Percentiles rank a stretch among this genome's conserved stretches.
These are phyloP conservation scores for Brassica balearica DNA, from an alignment of 441 rosid genomes.

Conservation along the genomic window DNA sequence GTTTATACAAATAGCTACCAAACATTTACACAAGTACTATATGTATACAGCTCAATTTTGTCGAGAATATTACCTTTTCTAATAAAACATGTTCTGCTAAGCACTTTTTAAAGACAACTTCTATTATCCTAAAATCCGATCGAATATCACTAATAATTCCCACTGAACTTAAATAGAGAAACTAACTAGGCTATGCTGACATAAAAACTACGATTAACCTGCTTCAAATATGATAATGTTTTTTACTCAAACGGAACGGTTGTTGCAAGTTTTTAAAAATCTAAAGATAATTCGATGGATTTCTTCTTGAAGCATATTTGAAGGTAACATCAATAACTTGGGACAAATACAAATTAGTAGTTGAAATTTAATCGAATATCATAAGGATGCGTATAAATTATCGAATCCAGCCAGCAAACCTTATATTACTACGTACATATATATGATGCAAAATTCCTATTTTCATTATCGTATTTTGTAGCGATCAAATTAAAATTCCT, in stretches of 20 bases:
- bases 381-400: background rate
- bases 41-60: conserved; percentile 24
- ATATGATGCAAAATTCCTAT: background rate
- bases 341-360: background rate
- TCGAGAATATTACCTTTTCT: conserved; percentile 38
- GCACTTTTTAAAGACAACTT: background rate
- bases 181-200: conserved; percentile 9
- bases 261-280: background rate
- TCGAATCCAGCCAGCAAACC: conserved; percentile 20
- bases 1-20: conserved; percentile 3
- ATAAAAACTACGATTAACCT: background rate
- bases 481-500: background rate
- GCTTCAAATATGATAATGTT: background rate
- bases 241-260: conserved; percentile 11
- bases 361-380: background rate
- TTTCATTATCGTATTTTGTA: background rate
- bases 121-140: background rate
- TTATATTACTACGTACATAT: background rate
- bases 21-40: conserved; percentile 3
- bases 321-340: background rate
- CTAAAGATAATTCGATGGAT: conserved; percentile 8
- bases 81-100: conserved; percentile 18
- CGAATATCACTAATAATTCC: conserved; percentile 7
- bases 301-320: background rate
- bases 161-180: background rate